These are phyloP conservation scores for Colletotrichum limetticola DNA, from an alignment of 2,329 filamentous ascomycete species.

Conservation along the genomic window DNA sequence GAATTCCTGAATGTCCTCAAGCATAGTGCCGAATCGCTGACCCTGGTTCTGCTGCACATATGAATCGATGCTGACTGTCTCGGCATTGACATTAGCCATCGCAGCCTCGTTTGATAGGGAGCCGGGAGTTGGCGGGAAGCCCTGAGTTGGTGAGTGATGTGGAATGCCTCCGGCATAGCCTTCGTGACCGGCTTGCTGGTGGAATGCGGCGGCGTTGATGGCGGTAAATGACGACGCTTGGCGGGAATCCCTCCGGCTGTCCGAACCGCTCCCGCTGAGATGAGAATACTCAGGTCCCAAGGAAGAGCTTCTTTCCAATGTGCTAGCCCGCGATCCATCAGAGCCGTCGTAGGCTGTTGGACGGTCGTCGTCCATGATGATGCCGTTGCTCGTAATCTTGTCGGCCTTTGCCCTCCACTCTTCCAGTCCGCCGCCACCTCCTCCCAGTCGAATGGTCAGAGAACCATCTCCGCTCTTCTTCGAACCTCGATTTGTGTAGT, in stretches of 20 bases:
- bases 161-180: slow-evolving; percentile 9
- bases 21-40: slow-evolving; percentile 17
- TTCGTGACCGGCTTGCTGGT: neutral
- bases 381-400: slow-evolving; percentile 56
- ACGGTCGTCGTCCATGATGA: slow-evolving; percentile 47
- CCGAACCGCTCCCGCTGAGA: slow-evolving; percentile 13
- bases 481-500: slow-evolving; percentile 50
- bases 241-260: slow-evolving; percentile 37
- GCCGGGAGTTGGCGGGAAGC: neutral
- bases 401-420: slow-evolving; percentile 59
- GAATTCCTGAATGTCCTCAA: slow-evolving; percentile 30
- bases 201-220: slow-evolving; percentile 44
- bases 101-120: neutral
- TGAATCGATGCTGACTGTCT: slow-evolving; percentile 20
- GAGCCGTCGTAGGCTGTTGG: slow-evolving; percentile 37
- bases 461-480: slow-evolving; percentile 44
- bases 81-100: neutral
- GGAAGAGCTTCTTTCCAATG: slow-evolving; percentile 44
- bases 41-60: slow-evolving; percentile 29
- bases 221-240: slow-evolving; percentile 49
- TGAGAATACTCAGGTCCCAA: slow-evolving; percentile 39
- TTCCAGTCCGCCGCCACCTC: slow-evolving; percentile 62
- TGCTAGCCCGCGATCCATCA: slow-evolving; percentile 43
- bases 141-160: slow-evolving; percentile 26
- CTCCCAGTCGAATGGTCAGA: slow-evolving; percentile 53